phyloP scores from a whole-genome alignment of 2,329 filamentous ascomycete genomes.

The Colletotrichum paranaense region DNA sequence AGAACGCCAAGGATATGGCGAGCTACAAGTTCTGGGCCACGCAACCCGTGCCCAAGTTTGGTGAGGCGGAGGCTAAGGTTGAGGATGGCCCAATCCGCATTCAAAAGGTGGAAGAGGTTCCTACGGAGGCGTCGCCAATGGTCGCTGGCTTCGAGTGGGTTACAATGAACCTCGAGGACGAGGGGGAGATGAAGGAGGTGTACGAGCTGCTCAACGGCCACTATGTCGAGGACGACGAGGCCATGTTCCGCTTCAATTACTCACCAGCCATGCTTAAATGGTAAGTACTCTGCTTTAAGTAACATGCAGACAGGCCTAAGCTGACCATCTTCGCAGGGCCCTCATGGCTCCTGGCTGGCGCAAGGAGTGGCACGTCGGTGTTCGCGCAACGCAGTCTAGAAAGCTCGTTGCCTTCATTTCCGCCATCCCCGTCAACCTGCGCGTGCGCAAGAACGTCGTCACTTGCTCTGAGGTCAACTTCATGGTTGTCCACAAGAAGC shows the following conservation, averaged over 20 bases:
- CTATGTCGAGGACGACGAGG: slow-evolving; percentile 97
- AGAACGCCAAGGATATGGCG: slow-evolving; percentile 96
- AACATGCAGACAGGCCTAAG: neutral
- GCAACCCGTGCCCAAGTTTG: slow-evolving; percentile 91
- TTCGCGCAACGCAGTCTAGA: slow-evolving; percentile 83
- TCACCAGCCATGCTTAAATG: slow-evolving; percentile 89
- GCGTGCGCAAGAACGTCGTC: slow-evolving; percentile 80
- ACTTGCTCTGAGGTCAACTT: slow-evolving; percentile 96
- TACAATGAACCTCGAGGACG: slow-evolving; percentile 84
- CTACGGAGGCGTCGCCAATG: slow-evolving; percentile 80
- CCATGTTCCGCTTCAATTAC: slow-evolving; percentile 98
- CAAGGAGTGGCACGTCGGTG: slow-evolving; percentile 94
- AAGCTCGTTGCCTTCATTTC: slow-evolving; percentile 97
- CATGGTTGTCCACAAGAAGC: slow-evolving; percentile 97
- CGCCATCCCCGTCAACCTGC: slow-evolving; percentile 86
- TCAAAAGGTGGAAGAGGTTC: slow-evolving; percentile 81
- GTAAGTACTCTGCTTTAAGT: slow-evolving; percentile 57
- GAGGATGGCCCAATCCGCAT: slow-evolving; percentile 87
- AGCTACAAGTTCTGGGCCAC: slow-evolving; percentile 99
- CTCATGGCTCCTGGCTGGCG: slow-evolving; percentile 95
- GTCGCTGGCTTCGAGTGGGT: slow-evolving; percentile 94
- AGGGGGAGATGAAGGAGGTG: slow-evolving; percentile 85
- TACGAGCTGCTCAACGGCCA: slow-evolving; percentile 92
- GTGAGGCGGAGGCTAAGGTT: slow-evolving; percentile 63
- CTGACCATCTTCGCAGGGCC: slow-evolving; percentile 68